Evolutionary conservation across 257 asterid genomes (phyloP), one percentile per base, ranked within the genome.

Genomic region (Ligustrum vulgare): DNA sequence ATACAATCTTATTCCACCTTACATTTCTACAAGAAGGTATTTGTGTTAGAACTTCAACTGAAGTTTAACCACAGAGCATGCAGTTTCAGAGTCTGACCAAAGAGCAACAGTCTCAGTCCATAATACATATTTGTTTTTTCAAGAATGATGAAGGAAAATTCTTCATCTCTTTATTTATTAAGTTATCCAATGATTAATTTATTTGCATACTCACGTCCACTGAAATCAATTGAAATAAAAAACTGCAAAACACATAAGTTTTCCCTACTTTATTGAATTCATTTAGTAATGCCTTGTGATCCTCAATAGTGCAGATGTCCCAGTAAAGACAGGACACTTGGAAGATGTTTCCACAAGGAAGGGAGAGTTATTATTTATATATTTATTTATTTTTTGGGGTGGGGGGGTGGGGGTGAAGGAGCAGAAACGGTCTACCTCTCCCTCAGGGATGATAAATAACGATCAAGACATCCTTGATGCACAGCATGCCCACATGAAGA

Each of bases 401-500:
- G 16, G 20, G 66, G 33, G 66, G 0, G 0, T 15, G 9, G 47
- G n/a, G 66, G 33, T 8, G 39, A 0, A 39, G 63, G 74, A 79
- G 13, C 65, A 72, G 71, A 71, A 70, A 77, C 23, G 37, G 36
- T 66, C 54, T 86, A 93, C 99, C 99, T 95, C 79, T 95, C 98
- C 88, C 82, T 91, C 51, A 95, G 89, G 32, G 99, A 93, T 62
- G 89, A 84, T 72, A 95, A 81, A 82, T 95, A 95, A 41, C 97
- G 97, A 79, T 93, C 97, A 75, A 95, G 89, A 80, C 99, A 95
- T 81, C 88, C 92, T 83, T 93, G 97, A 85, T 95, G 99, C 85
- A 95, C 98, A 76, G 99, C 98, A 79, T 95, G 99, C 67, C 99
- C 99, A 69, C 99, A 95, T 18, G 98, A 93, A 72, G 99, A 93